These are phyloP conservation scores for Nitzschia sp. DNA, from an alignment of 108 stramenopile genomes.

Conservation along the genomic window DNA sequence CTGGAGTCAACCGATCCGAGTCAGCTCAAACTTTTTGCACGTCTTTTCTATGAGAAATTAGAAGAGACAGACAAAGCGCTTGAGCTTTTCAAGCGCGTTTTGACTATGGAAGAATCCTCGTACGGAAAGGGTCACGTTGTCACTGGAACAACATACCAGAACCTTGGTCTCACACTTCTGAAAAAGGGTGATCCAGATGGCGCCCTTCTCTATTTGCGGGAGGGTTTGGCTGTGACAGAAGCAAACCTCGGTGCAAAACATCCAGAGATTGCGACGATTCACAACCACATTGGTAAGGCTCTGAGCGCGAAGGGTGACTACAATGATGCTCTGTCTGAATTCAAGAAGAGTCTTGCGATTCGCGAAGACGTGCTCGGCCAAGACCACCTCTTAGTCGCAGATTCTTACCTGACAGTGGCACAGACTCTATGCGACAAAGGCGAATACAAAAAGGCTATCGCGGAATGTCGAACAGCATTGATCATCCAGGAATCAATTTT, in stretches of 20 bases:
- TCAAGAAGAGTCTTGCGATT: conserved; percentile 25
- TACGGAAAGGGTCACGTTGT: conserved; percentile 25
- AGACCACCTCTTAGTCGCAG: conserved; percentile 30
- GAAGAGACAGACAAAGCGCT: conserved; percentile 27
- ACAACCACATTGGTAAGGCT: conserved; percentile 24
- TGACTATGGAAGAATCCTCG: conserved; percentile 32
- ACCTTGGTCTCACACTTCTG: conserved; percentile 24
- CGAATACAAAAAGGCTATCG: conserved; percentile 27
- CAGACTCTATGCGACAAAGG: conserved; percentile 26
- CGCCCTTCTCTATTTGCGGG: conserved; percentile 25
- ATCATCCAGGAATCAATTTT: conserved; percentile 36
- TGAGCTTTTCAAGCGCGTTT: conserved; percentile 35
- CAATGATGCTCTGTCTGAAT: conserved; percentile 29
- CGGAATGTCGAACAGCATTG: conserved; percentile 32
- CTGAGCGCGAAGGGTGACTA: conserved; percentile 30
- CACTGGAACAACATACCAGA: conserved; percentile 30
- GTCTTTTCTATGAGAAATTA: conserved; percentile 35
- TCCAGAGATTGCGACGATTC: conserved; percentile 29
- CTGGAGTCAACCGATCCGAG: conserved; percentile 26
- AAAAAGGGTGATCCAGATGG: conserved; percentile 31
- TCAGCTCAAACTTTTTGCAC: conserved; percentile 34
- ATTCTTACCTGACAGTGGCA: conserved; percentile 30
- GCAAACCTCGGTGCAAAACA: conserved; percentile 23
- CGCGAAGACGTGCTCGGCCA: conserved; percentile 27
- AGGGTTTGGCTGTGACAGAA: conserved; percentile 17